These are phyloP conservation scores for Coniochaeta sp. DNA, from an alignment of 2,329 filamentous ascomycete genomes.

Conservation along the genomic window DNA sequence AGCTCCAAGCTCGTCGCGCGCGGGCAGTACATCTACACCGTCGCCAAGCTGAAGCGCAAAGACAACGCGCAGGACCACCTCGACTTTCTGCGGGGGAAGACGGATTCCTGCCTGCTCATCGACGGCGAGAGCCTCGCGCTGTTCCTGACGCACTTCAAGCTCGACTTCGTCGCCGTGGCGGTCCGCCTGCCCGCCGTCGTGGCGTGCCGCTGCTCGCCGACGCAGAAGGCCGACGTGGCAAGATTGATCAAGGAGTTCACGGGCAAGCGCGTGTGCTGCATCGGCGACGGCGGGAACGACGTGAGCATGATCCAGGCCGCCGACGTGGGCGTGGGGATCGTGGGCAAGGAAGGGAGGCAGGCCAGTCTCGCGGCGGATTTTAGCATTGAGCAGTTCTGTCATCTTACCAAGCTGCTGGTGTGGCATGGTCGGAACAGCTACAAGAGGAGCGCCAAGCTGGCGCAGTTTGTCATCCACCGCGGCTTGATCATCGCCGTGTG, in stretches of 20 bases:
- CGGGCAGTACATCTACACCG: conserved; percentile 93
- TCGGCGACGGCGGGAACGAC: conserved; percentile 96
- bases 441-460: conserved; percentile 90
- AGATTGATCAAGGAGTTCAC: conserved; percentile 85
- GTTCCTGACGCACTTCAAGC: conserved; percentile 74
- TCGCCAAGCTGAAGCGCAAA: conserved; percentile 77
- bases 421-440: conserved; percentile 99
- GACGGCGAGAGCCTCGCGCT: conserved; percentile 86
- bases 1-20: conserved; percentile 89
- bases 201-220: conserved; percentile 92
- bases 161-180: conserved; percentile 81
- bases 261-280: conserved; percentile 93
- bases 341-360: conserved; percentile 94
- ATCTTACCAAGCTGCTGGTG: conserved; percentile 92
- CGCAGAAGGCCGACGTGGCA: conserved; percentile 92
- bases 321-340: conserved; percentile 95
- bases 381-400: conserved; percentile 89
- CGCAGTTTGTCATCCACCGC: conserved; percentile 96
- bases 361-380: conserved; percentile 94
- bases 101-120: conserved; percentile 81
- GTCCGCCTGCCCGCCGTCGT: conserved; percentile 87
- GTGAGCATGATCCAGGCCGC: conserved; percentile 99
- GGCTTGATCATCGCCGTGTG: conserved; percentile 92
- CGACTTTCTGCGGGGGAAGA: conserved; percentile 81
- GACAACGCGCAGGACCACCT: conserved; percentile 82